A percentile compares a stretch with the other conserved stretches of the same genome.
Evolutionary conservation across 805 yeast genomes (phyloP).

Genomic region (Pichia nanzhaoensis): DNA sequence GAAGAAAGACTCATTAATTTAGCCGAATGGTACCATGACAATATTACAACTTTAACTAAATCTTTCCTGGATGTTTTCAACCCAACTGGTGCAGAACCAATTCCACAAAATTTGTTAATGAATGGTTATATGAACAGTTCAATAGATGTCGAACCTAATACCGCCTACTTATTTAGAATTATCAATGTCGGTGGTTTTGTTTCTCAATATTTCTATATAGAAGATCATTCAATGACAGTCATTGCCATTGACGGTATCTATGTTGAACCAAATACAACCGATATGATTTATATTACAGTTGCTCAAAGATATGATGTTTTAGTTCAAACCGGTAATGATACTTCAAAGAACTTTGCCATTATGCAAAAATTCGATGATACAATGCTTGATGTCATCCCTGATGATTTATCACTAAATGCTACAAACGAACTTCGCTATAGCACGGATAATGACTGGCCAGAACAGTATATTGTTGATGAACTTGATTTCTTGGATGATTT

Average conservation of each 20-base stretch:
- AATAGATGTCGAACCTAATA: slow-evolving; percentile 77
- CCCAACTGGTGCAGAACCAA: slow-evolving; percentile 98
- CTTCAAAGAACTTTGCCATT: slow-evolving; percentile 67
- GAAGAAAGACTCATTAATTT: slow-evolving; percentile 67
- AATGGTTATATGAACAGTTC: slow-evolving; percentile 76
- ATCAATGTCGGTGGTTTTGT: slow-evolving; percentile 88
- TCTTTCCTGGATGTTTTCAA: slow-evolving; percentile 65
- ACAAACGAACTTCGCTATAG: slow-evolving; percentile 64
- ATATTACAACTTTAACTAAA: slow-evolving; percentile 43
- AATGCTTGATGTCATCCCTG: slow-evolving; percentile 75
- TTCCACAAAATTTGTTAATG: slow-evolving; percentile 74
- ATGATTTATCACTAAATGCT: slow-evolving; percentile 56
- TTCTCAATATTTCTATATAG: slow-evolving; percentile 82
- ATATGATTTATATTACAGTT: slow-evolving; percentile 68
- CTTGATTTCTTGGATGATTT: slow-evolving; percentile 68
- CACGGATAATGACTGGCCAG: slow-evolving; percentile 28
- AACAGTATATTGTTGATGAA: slow-evolving; percentile 40
- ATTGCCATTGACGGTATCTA: slow-evolving; percentile 91
- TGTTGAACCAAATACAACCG: slow-evolving; percentile 68
- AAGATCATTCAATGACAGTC: slow-evolving; percentile 79
- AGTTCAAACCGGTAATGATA: slow-evolving; percentile 59
- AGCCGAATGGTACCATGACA: slow-evolving; percentile 84
- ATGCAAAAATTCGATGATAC: slow-evolving; percentile 74
- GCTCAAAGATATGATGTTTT: slow-evolving; percentile 90
- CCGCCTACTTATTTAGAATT: slow-evolving; percentile 74